phyloP scores from a whole-genome alignment of 257 asterid genomes.

The Catharanthus roseus region DNA sequence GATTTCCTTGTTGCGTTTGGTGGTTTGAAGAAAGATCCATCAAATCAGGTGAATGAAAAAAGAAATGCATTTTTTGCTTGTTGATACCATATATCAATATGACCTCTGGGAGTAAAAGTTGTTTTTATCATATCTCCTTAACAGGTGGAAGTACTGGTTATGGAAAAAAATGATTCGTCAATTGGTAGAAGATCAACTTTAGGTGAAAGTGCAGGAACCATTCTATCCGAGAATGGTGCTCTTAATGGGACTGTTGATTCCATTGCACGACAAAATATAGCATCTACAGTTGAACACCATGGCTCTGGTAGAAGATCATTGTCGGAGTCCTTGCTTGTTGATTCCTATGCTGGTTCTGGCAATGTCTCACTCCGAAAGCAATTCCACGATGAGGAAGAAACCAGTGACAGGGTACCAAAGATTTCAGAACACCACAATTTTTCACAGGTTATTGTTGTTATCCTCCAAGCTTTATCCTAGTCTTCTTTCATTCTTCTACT shows the following conservation, averaged over 20 bases:
- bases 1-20: conserved; percentile 97
- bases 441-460: conserved; percentile 37
- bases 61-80: conserved; percentile 7
- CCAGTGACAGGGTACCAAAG: conserved; percentile 33
- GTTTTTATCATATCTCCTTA: conserved; percentile 13
- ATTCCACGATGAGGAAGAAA: conserved; percentile 65
- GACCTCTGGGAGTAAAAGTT: conserved; percentile 2
- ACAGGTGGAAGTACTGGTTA: conserved; percentile 84
- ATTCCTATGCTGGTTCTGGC: conserved; percentile 58
- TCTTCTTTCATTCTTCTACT: background rate
- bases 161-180: conserved; percentile 77
- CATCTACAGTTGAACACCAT: conserved; percentile 74
- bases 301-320: conserved; percentile 95
- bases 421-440: conserved; percentile 48
- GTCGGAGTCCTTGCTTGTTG: conserved; percentile 73
- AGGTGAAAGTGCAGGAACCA: conserved; percentile 73
- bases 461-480: background rate
- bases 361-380: conserved; percentile 86
- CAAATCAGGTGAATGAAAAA: conserved; percentile 62
- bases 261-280: conserved; percentile 58
- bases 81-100: conserved; percentile 12
- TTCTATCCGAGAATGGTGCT: conserved; percentile 57
- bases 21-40: conserved; percentile 88
- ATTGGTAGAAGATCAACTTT: conserved; percentile 65
- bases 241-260: conserved; percentile 46